Conservation (phyloP, 768 basidiomycete species). For the Collybia mongolica region DNA sequence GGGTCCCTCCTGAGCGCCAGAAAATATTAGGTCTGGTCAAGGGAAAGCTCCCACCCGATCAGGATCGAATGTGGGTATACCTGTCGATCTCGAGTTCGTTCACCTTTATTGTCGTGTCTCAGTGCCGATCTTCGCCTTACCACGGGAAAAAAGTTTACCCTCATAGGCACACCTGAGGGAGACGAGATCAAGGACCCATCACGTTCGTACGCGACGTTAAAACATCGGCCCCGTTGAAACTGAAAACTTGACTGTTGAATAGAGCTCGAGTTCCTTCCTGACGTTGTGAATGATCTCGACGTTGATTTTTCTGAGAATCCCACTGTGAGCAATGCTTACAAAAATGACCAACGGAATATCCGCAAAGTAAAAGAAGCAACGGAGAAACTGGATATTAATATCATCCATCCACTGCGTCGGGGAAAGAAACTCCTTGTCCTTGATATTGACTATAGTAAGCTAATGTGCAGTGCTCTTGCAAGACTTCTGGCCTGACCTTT, state of each 20-base stretch:
- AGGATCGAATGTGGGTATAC: conserved; percentile 54
- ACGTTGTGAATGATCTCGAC: conserved; percentile 80
- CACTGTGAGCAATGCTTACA: conserved; percentile 55
- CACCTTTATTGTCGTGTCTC: conserved; percentile 1
- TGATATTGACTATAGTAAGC: conserved; percentile 85
- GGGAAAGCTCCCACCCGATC: conserved; percentile 78
- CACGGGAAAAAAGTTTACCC: conserved; percentile 73
- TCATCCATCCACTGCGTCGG: conserved; percentile 74
- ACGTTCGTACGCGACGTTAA: conserved; percentile 30
- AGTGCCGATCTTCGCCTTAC: conserved; percentile 61
- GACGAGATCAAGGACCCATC: conserved; percentile 83
- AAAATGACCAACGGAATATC: conserved; percentile 77
- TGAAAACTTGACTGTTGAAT: not conserved
- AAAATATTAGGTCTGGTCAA: conserved; percentile 87
- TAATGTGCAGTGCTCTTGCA: not conserved
- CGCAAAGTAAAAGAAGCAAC: conserved; percentile 78
- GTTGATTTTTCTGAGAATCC: conserved; percentile 71
- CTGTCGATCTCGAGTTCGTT: not conserved
- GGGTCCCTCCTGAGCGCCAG: conserved; percentile 81
- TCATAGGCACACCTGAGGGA: conserved; percentile 84
- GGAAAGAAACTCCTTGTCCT: conserved; percentile 84
- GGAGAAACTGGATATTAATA: conserved; percentile 57
- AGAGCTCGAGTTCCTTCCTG: conserved; percentile 68
- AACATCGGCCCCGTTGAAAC: conserved; percentile 2
- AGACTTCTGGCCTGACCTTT: conserved; percentile 6